Evolutionary conservation across 192 early-diverging fungal genomes (phyloP).

Genomic region (Coemansia sp.): DNA sequence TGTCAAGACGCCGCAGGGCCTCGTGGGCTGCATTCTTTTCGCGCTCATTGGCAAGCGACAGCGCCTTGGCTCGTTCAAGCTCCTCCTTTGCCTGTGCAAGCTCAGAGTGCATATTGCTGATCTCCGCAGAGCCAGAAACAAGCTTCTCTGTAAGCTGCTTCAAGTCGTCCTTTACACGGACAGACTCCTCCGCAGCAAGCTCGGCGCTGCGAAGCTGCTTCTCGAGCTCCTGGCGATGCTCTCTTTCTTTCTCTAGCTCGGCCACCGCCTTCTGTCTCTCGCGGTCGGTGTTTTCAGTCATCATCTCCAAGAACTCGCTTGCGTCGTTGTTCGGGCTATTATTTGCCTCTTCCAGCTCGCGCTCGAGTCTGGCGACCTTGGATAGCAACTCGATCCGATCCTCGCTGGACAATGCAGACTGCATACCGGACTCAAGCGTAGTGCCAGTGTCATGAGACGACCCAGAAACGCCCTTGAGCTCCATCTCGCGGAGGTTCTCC

Average conservation of each 20-base stretch:
- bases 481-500: conserved; percentile 78
- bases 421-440: conserved; percentile 33
- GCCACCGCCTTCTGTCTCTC: conserved; percentile 52
- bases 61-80: conserved; percentile 37
- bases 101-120: conserved; percentile 24
- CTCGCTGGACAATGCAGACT: conserved; percentile 36
- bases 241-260: conserved; percentile 29
- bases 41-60: conserved; percentile 34
- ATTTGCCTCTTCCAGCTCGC: conserved; percentile 56
- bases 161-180: conserved; percentile 26
- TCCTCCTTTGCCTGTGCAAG: conserved; percentile 42
- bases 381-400: conserved; percentile 42
- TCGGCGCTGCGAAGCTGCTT: conserved; percentile 30
- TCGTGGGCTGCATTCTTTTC: conserved; percentile 40
- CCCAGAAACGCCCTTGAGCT: conserved; percentile 59
- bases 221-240: conserved; percentile 48
- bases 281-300: conserved; percentile 43
- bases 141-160: conserved; percentile 21
- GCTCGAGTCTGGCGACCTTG: conserved; percentile 63
- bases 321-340: conserved; percentile 11
- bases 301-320: conserved; percentile 34
- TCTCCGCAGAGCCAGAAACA: conserved; percentile 20
- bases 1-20: conserved; percentile 34
- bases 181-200: conserved; percentile 16
- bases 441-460: conserved; percentile 27